Evolutionary conservation across 495 filamentous ascomycete genomes (phyloP).

Genomic region (Lichenothelia convexa): DNA sequence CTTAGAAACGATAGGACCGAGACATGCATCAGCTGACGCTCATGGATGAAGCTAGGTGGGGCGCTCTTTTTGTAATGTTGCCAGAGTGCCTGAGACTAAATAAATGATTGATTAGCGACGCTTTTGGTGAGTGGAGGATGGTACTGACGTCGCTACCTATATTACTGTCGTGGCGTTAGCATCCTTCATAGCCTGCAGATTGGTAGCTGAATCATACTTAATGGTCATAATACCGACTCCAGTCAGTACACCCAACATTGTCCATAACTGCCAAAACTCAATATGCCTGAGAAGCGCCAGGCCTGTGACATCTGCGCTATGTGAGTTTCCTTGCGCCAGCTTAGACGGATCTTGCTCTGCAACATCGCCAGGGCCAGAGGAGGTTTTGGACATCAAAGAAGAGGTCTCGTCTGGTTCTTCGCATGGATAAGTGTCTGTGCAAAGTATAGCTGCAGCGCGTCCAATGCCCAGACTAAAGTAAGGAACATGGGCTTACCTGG

Average conservation of each 20-base stretch:
- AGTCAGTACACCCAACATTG: slow-evolving; percentile 69
- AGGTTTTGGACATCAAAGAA: slow-evolving; percentile 56
- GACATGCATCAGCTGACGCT: slow-evolving; percentile 79
- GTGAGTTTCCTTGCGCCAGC: no score
- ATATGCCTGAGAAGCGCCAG: slow-evolving; percentile 50
- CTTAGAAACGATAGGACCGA: slow-evolving; percentile 75
- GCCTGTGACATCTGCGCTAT: slow-evolving; percentile 80
- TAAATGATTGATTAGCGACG: no score
- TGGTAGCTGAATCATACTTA: slow-evolving; percentile 48
- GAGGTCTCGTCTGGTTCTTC: slow-evolving; percentile 51
- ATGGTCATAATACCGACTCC: slow-evolving; percentile 97
- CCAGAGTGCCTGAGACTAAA: slow-evolving; percentile 53
- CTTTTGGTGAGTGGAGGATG: no score
- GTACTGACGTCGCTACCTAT: slow-evolving; percentile 69
- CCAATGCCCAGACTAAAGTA: slow-evolving; percentile 1
- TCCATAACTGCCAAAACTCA: slow-evolving; percentile 83
- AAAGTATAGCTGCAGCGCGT: slow-evolving; percentile 10
- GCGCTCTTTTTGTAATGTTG: slow-evolving; percentile 61
- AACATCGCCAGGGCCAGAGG: slow-evolving; percentile 23
- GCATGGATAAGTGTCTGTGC: not conserved
- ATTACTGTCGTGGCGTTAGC: slow-evolving; percentile 37
- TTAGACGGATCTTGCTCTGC: slow-evolving; percentile 31
- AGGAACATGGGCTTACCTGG: slow-evolving; percentile 8
- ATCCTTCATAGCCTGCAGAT: not conserved
- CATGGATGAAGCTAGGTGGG: slow-evolving; percentile 53